Evolutionary conservation across 108 stramenopile genomes (phyloP), one percentile per base, ranked within the genome.

Genomic region (Fragilaria radians): DNA sequence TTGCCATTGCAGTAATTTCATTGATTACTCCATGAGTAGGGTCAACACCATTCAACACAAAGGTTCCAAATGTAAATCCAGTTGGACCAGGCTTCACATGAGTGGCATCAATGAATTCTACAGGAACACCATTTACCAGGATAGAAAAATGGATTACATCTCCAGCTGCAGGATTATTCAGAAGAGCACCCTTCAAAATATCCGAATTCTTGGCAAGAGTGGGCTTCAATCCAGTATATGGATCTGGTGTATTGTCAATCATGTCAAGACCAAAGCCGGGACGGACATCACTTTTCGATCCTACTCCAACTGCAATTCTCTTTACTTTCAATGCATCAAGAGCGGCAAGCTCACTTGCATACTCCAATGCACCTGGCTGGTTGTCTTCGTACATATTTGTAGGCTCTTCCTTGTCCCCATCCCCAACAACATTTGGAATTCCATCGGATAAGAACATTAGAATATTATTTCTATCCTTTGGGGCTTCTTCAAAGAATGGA

Each of bases 381-480:
- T 59, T 59, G 21, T 59, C 36, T 42, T 42, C 36, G 36, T 42
- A 42, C 36, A 14, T 42, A 42, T 42, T 42, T 7, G 36, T 42
- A 14, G 36, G 36, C 14, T 42, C 36, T 55, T 55, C 54, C 9
- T 55, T 55, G 54, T 55, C 54, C 7, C 29, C 73, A 21, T 70
- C 73, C 3, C 68, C 73, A 61, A 54, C 46, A 30, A 68, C 58
- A 32, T 67, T 73, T 17, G 72, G 72, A 26, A 66, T 52, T 22
- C 72, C 72, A 47, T 73, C 72, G 31, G 61, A 52, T 21, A 73
- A 24, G 54, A 73, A 73, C 17, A 73, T 53, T 34, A 73, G 30
- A 5, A 73, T 24, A 32, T 72, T 72, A 17, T 33, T 61, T 7
- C 54, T 11, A 28, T 31, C 28, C 26, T 29, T 28, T 11, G 54